Evolutionary conservation across 2,329 filamentous ascomycete genomes (phyloP).

Genomic region (Ophiostoma sp.): DNA sequence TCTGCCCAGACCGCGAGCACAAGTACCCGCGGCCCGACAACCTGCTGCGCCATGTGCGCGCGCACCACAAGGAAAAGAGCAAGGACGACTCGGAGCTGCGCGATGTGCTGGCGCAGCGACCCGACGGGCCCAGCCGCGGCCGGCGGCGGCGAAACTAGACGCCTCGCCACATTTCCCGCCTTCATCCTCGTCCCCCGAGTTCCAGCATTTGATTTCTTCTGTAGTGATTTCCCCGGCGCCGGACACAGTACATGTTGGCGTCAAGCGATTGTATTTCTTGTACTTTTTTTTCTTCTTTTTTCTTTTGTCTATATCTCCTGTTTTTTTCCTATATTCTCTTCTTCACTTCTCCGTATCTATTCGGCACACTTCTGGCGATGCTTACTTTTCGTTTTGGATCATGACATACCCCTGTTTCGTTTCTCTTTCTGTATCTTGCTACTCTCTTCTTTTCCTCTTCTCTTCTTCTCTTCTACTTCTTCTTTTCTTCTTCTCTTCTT

Average conservation of each 20-base stretch:
- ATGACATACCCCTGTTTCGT: slow-evolving; percentile 12
- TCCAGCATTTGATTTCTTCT: neutral
- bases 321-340: neutral
- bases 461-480: neutral
- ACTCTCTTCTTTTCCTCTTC: neutral
- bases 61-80: slow-evolving; percentile 84
- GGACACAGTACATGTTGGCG: neutral
- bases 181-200: neutral
- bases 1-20: slow-evolving; percentile 89
- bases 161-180: neutral
- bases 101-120: slow-evolving; percentile 78
- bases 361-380: neutral
- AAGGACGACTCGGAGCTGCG: slow-evolving; percentile 78
- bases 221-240: neutral
- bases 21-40: slow-evolving; percentile 95
- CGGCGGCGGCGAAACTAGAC: slow-evolving; percentile 44
- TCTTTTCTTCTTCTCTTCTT: neutral
- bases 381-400: neutral
- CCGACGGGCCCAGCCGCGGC: slow-evolving; percentile 76
- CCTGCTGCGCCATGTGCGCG: slow-evolving; percentile 90
- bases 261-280: neutral
- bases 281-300: neutral
- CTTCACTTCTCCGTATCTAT: neutral
- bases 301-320: neutral
- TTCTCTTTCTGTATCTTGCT: neutral